Percentiles rank a stretch among this genome's conserved stretches.
Evolutionary conservation across 2,329 filamentous ascomycete genomes (phyloP).

Genomic region (Hirsutella thompsonii): DNA sequence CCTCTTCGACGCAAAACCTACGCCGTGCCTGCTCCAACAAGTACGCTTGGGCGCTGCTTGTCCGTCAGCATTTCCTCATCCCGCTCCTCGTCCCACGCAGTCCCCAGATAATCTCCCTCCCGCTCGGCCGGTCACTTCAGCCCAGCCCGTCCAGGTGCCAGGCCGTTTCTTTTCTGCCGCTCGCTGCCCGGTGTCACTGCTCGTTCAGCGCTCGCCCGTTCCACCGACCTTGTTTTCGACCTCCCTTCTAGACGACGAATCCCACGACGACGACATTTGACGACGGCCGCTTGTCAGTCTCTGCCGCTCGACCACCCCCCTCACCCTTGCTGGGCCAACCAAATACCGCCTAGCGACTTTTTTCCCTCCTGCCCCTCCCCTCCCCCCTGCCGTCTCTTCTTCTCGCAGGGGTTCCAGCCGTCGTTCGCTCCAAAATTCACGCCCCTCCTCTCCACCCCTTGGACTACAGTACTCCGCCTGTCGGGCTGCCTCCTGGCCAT

Average conservation of each 20-base stretch:
- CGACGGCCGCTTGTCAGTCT: constrained; percentile 5
- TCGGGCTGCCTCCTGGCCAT: constrained; percentile 8
- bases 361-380: constrained; percentile 5
- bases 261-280: not conserved
- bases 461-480: constrained; percentile 8
- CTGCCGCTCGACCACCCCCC: constrained; percentile 6
- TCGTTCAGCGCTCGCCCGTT: constrained; percentile 14
- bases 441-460: constrained; percentile 2
- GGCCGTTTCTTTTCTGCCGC: not conserved
- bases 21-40: constrained; percentile 2
- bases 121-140: constrained; percentile 4
- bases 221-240: constrained; percentile 7
- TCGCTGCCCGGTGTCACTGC: constrained; percentile 6
- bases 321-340: constrained; percentile 5
- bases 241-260: not conserved
- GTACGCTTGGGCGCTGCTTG: not conserved
- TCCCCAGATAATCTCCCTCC: constrained; percentile 13
- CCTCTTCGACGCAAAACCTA: no score
- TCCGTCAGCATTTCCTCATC: not conserved
- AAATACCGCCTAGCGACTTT: constrained; percentile 1
- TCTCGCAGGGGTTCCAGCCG: not conserved
- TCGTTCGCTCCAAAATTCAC: not conserved
- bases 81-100: constrained; percentile 10
- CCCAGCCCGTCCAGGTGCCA: no score
- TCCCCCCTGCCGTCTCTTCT: constrained; percentile 1